Percentiles rank a stretch among this genome's conserved stretches.
Evolutionary conservation across 495 filamentous ascomycete genomes (phyloP).

Genomic region (Aspergillus coremiiformis): DNA sequence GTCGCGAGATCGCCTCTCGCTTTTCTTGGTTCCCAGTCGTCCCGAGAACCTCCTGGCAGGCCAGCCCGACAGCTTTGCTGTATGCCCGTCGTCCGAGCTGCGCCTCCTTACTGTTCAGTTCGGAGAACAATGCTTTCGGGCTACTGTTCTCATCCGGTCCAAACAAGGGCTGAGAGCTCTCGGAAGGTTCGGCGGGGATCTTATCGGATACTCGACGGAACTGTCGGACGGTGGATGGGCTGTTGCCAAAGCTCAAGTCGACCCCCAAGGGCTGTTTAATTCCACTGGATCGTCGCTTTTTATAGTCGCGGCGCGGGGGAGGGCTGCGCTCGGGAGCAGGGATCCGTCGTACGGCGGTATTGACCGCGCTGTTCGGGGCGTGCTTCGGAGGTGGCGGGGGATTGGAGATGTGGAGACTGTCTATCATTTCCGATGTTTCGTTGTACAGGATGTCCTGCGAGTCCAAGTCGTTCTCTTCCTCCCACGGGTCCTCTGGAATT

Average conservation of each 20-base stretch:
- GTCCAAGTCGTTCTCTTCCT: slow-evolving; percentile 27
- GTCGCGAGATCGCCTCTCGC: slow-evolving; percentile 68
- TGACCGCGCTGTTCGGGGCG: slow-evolving; percentile 34
- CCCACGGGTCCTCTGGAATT: slow-evolving; percentile 32
- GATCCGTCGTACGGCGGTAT: slow-evolving; percentile 43
- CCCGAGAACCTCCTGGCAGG: slow-evolving; percentile 74
- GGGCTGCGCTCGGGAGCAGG: slow-evolving; percentile 42
- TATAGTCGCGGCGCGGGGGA: slow-evolving; percentile 36
- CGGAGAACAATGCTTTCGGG: slow-evolving; percentile 27
- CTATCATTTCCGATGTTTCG: slow-evolving; percentile 34
- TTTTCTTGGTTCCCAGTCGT: slow-evolving; percentile 68
- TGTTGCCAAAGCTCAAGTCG: slow-evolving; percentile 85
- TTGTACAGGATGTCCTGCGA: slow-evolving; percentile 19
- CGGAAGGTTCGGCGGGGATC: slow-evolving; percentile 34
- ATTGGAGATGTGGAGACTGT: slow-evolving; percentile 34
- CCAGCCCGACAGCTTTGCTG: slow-evolving; percentile 66
- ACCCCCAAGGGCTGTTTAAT: slow-evolving; percentile 72
- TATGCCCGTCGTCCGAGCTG: slow-evolving; percentile 72
- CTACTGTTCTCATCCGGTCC: slow-evolving; percentile 42
- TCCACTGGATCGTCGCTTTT: slow-evolving; percentile 45
- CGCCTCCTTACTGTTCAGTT: slow-evolving; percentile 62
- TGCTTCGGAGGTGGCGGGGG: slow-evolving; percentile 32
- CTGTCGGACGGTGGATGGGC: slow-evolving; percentile 77
- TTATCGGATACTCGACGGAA: slow-evolving; percentile 82
- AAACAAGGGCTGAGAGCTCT: slow-evolving; percentile 21